A percentile compares a stretch with the other conserved stretches of the same genome.
Evolutionary conservation across 345 rosid genomes (phyloP).

Genomic region (Moringa oleifera): DNA sequence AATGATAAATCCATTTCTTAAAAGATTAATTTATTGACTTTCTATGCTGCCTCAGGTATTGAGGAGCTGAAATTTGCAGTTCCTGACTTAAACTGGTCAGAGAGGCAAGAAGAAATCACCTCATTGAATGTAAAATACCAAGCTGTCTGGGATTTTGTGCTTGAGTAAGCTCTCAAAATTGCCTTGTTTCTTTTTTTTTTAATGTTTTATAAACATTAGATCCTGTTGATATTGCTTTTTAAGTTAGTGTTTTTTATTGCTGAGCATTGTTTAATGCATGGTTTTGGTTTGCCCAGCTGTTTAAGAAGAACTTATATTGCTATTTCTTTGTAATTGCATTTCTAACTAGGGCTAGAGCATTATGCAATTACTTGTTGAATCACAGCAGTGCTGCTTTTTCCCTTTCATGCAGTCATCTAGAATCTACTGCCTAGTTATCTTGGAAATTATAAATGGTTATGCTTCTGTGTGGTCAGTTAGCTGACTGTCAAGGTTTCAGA

Average conservation of each 20-base stretch:
- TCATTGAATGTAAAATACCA: conserved; percentile 59
- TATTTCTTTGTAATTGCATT: not conserved
- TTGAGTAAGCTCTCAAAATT: conserved; percentile 45
- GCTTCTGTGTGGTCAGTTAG: not conserved
- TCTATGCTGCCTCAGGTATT: conserved; percentile 39
- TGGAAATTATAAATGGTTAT: not conserved
- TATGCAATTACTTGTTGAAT: too few relatives aligned
- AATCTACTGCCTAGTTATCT: not conserved
- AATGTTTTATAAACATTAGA: not conserved
- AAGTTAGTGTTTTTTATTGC: not conserved
- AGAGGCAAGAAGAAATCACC: conserved; percentile 53
- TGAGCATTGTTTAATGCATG: not conserved
- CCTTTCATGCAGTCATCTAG: too few relatives aligned
- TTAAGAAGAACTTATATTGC: not conserved
- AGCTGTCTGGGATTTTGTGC: conserved; percentile 44
- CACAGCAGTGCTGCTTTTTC: not conserved
- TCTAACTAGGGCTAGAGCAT: not conserved
- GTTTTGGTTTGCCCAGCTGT: not conserved
- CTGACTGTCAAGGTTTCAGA: not conserved
- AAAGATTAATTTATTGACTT: conserved; percentile 8
- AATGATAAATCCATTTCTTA: too few relatives aligned
- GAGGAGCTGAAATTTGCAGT: conserved; percentile 76
- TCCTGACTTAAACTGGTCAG: conserved; percentile 62
- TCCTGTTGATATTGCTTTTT: not conserved
- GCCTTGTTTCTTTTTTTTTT: not conserved